Evolutionary conservation across 2,329 filamentous ascomycete genomes (phyloP).

Genomic region (Clonostachys solani): DNA sequence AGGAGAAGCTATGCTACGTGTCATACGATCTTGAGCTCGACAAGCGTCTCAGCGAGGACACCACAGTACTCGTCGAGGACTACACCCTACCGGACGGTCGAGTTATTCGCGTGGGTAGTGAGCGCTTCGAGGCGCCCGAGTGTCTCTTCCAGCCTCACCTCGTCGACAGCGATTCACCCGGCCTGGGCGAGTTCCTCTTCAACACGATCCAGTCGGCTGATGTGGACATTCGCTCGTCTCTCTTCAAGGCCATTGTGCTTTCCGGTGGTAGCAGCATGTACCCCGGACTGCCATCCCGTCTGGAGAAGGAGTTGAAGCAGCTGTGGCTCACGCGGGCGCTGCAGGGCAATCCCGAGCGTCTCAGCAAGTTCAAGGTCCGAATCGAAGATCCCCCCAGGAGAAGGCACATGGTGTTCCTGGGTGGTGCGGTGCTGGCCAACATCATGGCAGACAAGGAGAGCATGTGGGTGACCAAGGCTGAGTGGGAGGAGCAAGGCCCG

Average conservation of each 20-base stretch:
- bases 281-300: constrained; percentile 83
- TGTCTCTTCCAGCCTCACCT: constrained; percentile 98
- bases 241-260: constrained; percentile 96
- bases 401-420: constrained; percentile 99
- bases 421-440: constrained; percentile 92
- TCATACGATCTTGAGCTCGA: constrained; percentile 97
- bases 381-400: constrained; percentile 96
- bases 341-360: constrained; percentile 83
- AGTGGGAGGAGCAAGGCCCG: constrained; percentile 92
- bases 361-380: constrained; percentile 99
- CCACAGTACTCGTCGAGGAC: constrained; percentile 92
- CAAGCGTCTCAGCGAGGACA: constrained; percentile 94
- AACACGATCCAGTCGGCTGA: constrained; percentile 97
- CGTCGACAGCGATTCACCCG: constrained; percentile 94
- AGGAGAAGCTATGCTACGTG: constrained; percentile 99
- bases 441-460: constrained; percentile 99
- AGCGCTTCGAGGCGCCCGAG: constrained; percentile 96
- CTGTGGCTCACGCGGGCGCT: constrained; percentile 93
- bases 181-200: constrained; percentile 95
- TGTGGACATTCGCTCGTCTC: constrained; percentile 86
- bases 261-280: constrained; percentile 99
- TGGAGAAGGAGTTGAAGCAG: constrained; percentile 99
- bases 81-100: constrained; percentile 96
- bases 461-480: constrained; percentile 97
- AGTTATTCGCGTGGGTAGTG: constrained; percentile 92